Percentiles rank a stretch among this genome's conserved stretches.
Evolutionary conservation across 176 grass and related monocot species (phyloP).

Genomic region (Echinochloa phyllopogon): DNA sequence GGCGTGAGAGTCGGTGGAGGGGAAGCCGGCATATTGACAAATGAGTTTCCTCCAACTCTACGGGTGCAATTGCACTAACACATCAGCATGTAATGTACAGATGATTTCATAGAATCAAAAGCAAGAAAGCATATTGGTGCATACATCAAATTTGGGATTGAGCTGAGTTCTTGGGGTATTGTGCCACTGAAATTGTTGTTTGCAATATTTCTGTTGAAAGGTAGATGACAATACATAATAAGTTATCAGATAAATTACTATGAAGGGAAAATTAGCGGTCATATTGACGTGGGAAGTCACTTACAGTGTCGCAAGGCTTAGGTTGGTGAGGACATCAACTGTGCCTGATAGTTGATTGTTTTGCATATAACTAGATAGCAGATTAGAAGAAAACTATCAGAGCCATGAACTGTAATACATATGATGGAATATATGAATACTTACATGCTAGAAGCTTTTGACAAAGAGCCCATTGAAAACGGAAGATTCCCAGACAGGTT

Average conservation of each 20-base stretch:
- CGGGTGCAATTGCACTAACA: slow-evolving; percentile 51
- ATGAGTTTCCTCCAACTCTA: slow-evolving; percentile 89
- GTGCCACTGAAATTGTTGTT: slow-evolving; percentile 92
- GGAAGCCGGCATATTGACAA: slow-evolving; percentile 67
- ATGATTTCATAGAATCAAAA: slow-evolving; percentile 14
- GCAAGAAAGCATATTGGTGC: slow-evolving; percentile 34
- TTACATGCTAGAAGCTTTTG: slow-evolving; percentile 91
- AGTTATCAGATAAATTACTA: neutral
- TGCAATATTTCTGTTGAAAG: slow-evolving; percentile 79
- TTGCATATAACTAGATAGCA: slow-evolving; percentile 70
- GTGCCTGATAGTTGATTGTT: slow-evolving; percentile 81
- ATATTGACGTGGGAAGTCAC: slow-evolving; percentile 33
- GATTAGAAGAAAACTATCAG: slow-evolving; percentile 21
- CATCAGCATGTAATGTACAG: slow-evolving; percentile 28
- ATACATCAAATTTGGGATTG: slow-evolving; percentile 87
- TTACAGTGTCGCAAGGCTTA: slow-evolving; percentile 87
- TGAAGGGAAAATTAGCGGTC: neutral
- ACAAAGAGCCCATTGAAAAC: slow-evolving; percentile 63
- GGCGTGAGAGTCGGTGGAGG: slow-evolving; percentile 54
- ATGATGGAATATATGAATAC: slow-evolving; percentile 30
- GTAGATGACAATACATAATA: neutral
- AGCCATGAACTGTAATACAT: slow-evolving; percentile 35
- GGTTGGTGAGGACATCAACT: slow-evolving; percentile 68
- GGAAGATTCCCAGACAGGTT: slow-evolving; percentile 75
- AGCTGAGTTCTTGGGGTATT: slow-evolving; percentile 75